Evolutionary conservation across 352 stramenopile genomes (phyloP).

Genomic region (Pythium dissimile): DNA sequence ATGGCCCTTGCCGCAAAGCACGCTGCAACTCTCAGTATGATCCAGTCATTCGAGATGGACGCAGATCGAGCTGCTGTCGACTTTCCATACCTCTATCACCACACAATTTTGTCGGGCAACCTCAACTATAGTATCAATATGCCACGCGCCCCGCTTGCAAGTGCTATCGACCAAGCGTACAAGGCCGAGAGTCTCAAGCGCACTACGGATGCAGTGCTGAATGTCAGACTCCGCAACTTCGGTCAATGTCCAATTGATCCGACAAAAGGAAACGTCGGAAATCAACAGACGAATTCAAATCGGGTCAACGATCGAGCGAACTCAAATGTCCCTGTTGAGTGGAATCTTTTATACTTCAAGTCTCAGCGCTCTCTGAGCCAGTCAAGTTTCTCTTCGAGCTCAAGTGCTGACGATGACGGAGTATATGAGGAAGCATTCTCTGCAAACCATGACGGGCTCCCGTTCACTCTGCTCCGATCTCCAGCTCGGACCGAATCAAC

Average conservation of each 20-base stretch:
- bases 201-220: constrained; percentile 55
- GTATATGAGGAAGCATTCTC: constrained; percentile 57
- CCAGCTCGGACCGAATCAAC: constrained; percentile 14
- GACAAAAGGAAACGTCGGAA: background rate
- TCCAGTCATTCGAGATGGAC: constrained; percentile 83
- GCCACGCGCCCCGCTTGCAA: constrained; percentile 27
- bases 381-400: constrained; percentile 29
- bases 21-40: constrained; percentile 47
- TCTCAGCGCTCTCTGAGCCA: constrained; percentile 33
- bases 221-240: constrained; percentile 52
- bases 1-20: constrained; percentile 48
- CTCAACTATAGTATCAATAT: constrained; percentile 77
- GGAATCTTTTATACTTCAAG: constrained; percentile 51
- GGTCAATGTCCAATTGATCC: constrained; percentile 5
- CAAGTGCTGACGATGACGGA: constrained; percentile 27
- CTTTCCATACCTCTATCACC: constrained; percentile 82
- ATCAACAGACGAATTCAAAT: background rate
- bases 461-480: constrained; percentile 63
- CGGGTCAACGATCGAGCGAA: constrained; percentile 1
- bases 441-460: constrained; percentile 44
- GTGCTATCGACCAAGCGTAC: constrained; percentile 66
- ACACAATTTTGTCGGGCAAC: constrained; percentile 80
- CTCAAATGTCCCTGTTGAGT: constrained; percentile 43
- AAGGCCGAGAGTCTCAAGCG: constrained; percentile 64
- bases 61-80: constrained; percentile 67